Percentiles rank a stretch among this genome's conserved stretches.
Conservation (phyloP, 352 stramenopile genomes). For the Aphanomyces cochlioides region DNA sequence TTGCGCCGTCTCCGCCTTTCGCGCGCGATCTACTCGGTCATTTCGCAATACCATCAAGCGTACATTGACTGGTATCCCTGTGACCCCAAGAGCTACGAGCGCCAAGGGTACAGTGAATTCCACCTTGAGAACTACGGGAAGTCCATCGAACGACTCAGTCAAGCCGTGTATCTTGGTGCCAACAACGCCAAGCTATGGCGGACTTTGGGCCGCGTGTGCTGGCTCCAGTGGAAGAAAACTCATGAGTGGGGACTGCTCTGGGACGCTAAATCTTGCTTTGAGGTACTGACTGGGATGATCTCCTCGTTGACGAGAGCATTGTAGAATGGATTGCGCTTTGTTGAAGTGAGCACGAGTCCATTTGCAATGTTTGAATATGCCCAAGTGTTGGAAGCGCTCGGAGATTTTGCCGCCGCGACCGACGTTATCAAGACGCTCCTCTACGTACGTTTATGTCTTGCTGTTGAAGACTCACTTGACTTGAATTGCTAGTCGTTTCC, state of each 20-base stretch:
- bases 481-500: constrained; percentile 24
- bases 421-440: constrained; percentile 11
- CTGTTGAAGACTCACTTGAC: background rate
- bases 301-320: background rate
- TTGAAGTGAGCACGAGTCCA: constrained; percentile 20
- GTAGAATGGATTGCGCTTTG: constrained; percentile 20
- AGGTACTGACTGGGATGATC: background rate
- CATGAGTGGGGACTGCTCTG: constrained; percentile 61
- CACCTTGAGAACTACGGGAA: constrained; percentile 39
- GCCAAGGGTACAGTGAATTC: constrained; percentile 55
- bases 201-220: constrained; percentile 54
- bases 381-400: constrained; percentile 22
- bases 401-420: constrained; percentile 6
- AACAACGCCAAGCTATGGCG: constrained; percentile 48
- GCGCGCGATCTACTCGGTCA: constrained; percentile 39
- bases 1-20: background rate
- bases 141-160: constrained; percentile 45
- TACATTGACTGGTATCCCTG: constrained; percentile 55
- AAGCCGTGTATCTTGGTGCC: constrained; percentile 49
- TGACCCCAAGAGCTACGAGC: constrained; percentile 61
- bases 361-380: constrained; percentile 23
- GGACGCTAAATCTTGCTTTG: constrained; percentile 43
- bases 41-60: constrained; percentile 56
- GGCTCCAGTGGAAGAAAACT: constrained; percentile 41
- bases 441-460: constrained; percentile 3